Conservation (phyloP, 2,329 filamentous ascomycete species). For the Xylariaceae sp. region DNA sequence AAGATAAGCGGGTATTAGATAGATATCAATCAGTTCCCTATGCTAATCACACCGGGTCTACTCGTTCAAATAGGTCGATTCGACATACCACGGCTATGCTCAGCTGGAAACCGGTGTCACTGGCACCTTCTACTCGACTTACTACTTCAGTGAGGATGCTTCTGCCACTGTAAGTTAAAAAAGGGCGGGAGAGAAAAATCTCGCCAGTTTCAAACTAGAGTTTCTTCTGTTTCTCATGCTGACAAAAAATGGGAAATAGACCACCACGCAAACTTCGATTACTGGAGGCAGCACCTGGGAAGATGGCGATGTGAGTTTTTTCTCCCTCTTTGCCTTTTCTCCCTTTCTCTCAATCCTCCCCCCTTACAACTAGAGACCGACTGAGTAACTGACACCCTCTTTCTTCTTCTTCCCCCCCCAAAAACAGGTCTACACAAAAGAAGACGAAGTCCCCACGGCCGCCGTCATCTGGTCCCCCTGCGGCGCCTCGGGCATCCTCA, state of each 20-base stretch:
- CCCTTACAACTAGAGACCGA: neutral
- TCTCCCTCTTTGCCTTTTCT: neutral
- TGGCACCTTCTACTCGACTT: conserved; percentile 43
- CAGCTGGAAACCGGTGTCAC: conserved; percentile 43
- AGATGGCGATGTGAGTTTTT: conserved; percentile 27
- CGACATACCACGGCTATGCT: conserved; percentile 47
- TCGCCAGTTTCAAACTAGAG: no score
- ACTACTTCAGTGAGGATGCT: conserved; percentile 46
- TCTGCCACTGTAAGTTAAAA: conserved; percentile 32
- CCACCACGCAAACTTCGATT: conserved; percentile 42
- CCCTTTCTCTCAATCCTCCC: neutral
- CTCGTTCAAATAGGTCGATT: conserved; percentile 38
- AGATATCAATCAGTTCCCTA: no score
- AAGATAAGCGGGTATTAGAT: neutral
- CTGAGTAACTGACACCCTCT: conserved; percentile 2
- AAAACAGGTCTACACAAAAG: conserved; percentile 43
- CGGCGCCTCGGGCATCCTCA: conserved; percentile 43
- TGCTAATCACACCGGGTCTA: no score
- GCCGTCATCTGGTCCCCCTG: conserved; percentile 44
- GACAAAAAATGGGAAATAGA: conserved; percentile 18
- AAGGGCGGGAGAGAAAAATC: neutral
- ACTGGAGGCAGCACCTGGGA: conserved; percentile 39
- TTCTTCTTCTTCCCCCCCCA: neutral
- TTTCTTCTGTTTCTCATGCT: no score
- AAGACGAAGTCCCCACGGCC: conserved; percentile 41